phyloP scores from a whole-genome alignment of 495 filamentous ascomycete genomes.

The Apiosordaria backusii region DNA sequence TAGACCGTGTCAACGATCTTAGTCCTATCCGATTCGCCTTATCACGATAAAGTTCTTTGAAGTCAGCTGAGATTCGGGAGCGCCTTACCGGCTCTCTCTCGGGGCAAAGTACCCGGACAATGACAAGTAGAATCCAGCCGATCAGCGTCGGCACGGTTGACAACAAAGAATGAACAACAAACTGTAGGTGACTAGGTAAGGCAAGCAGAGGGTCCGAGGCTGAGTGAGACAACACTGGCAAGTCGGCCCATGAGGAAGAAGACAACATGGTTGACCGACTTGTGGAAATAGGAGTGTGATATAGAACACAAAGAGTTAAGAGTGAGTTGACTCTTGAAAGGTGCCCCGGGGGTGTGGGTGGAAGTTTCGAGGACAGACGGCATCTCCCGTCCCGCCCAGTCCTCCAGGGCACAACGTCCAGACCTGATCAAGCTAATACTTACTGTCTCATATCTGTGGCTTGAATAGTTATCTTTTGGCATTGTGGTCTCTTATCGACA shows the following conservation, averaged over 20 bases:
- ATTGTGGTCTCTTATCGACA: no score
- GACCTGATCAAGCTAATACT: neutral
- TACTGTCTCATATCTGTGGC: no score
- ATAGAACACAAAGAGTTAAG: neutral
- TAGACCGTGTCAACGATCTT: neutral
- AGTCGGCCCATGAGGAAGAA: neutral
- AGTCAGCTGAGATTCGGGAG: neutral
- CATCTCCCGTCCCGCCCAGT: neutral
- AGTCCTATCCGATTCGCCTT: no score
- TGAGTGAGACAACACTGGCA: no score
- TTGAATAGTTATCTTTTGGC: no score
- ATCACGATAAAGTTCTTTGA: neutral
- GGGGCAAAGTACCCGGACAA: neutral
- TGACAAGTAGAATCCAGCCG: neutral
- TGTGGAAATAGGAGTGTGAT: neutral
- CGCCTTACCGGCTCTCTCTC: neutral
- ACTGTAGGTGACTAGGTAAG: neutral
- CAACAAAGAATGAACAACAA: neutral
- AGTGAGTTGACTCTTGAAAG: neutral
- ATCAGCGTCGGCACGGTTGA: neutral
- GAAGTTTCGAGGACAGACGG: neutral
- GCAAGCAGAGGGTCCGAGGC: no score
- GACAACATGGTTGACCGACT: neutral
- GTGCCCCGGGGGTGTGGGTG: no score
- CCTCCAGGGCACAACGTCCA: neutral